Evolutionary conservation across 768 basidiomycete genomes (phyloP).

Genomic region (Dioszegia hungarica): DNA sequence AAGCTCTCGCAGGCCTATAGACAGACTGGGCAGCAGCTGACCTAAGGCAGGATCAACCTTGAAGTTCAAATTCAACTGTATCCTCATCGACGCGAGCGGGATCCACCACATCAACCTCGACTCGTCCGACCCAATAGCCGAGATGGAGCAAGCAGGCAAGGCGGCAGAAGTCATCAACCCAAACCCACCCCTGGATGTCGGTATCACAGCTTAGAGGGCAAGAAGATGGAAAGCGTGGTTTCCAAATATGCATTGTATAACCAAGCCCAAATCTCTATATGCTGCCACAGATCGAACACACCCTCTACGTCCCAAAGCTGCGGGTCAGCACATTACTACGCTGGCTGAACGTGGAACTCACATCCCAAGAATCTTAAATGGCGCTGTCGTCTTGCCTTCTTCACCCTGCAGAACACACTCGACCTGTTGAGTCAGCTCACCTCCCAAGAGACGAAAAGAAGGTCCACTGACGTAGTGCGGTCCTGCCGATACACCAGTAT

Average conservation of each 20-base stretch:
- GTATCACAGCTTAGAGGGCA: slow-evolving; percentile 8
- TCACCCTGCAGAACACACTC: slow-evolving; percentile 83
- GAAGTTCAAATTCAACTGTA: slow-evolving; percentile 72
- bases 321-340: background rate
- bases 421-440: slow-evolving; percentile 46
- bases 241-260: slow-evolving; percentile 2
- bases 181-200: slow-evolving; percentile 29
- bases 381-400: slow-evolving; percentile 59
- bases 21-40: background rate
- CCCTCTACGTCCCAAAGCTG: slow-evolving; percentile 8
- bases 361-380: slow-evolving; percentile 87
- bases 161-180: slow-evolving; percentile 15
- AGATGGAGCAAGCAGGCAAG: slow-evolving; percentile 11
- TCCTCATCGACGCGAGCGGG: slow-evolving; percentile 88
- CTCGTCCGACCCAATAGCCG: slow-evolving; percentile 21
- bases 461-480: slow-evolving; percentile 69
- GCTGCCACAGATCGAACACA: background rate
- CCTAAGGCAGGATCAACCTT: slow-evolving; percentile 32
- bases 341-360: slow-evolving; percentile 13
- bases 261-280: background rate
- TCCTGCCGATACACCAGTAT: slow-evolving; percentile 72
- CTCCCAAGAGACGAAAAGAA: background rate
- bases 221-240: background rate
- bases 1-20: slow-evolving; percentile 44
- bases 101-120: slow-evolving; percentile 68